A percentile compares a stretch with the other conserved stretches of the same genome.
Conservation (phyloP, 106 monocot species). For the Dendrobium nobile region DNA sequence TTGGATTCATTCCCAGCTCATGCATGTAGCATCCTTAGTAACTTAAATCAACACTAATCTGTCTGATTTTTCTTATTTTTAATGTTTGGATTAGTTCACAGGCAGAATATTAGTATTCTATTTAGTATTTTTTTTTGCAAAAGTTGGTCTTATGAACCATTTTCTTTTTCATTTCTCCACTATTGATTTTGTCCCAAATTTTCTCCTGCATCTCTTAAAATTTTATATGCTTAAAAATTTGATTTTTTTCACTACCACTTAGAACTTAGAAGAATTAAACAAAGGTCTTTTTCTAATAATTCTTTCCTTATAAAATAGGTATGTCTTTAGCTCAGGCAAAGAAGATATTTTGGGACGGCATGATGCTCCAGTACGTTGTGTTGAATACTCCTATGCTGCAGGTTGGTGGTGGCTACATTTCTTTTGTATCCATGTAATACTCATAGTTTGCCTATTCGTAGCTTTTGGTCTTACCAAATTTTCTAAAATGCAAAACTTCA, state of each 20-base stretch:
- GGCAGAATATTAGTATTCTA: background rate
- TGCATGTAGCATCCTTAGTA: background rate
- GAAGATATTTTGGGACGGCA: conserved; percentile 88
- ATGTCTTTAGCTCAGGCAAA: conserved; percentile 75
- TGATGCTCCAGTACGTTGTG: conserved; percentile 90
- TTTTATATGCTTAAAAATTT: background rate
- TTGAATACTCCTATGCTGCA: conserved; percentile 95
- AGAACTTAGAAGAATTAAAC: conserved; percentile 1
- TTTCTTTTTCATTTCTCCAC: background rate
- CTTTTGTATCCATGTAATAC: no score
- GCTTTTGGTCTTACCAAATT: no score
- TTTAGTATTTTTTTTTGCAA: background rate
- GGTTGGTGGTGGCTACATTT: conserved; percentile 39
- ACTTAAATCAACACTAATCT: background rate
- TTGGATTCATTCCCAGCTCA: background rate
- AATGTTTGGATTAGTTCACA: background rate
- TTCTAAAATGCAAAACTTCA: no score
- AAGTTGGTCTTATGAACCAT: background rate
- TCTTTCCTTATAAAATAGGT: conserved; percentile 29
- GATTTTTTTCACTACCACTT: background rate
- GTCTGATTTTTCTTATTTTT: background rate
- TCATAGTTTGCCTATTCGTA: no score
- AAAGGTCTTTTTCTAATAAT: background rate
- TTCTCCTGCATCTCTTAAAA: background rate
- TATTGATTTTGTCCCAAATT: background rate